Conservation (phyloP, 768 basidiomycete genomes). For the Kwoniella dejecticola region DNA sequence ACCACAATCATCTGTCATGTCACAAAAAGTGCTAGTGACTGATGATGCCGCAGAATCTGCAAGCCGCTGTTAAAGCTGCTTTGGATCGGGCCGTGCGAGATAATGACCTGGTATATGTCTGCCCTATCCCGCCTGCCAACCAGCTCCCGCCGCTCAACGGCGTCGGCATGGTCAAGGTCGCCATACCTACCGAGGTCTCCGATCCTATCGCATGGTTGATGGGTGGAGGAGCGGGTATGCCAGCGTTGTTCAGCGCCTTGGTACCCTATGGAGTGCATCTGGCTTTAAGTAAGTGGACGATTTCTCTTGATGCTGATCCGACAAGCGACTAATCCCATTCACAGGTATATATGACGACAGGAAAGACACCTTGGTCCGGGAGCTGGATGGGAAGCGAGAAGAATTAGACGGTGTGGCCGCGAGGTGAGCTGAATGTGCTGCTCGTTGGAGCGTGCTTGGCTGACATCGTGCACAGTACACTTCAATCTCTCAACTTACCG, state of each 20-base stretch:
- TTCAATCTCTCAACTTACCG: conserved; percentile 76
- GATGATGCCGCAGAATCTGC: conserved; percentile 64
- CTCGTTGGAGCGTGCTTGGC: background rate
- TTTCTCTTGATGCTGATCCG: background rate
- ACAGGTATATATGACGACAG: conserved; percentile 76
- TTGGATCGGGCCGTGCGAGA: conserved; percentile 77
- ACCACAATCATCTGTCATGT: too few species aligned
- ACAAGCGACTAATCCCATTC: background rate
- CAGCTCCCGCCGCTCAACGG: conserved; percentile 68
- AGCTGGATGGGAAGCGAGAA: conserved; percentile 65
- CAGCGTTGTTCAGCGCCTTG: conserved; percentile 71
- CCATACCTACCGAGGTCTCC: conserved; percentile 58
- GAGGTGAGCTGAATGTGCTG: conserved; percentile 59
- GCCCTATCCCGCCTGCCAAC: conserved; percentile 74
- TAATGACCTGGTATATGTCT: conserved; percentile 93
- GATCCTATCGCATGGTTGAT: conserved; percentile 56
- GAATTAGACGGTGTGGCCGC: conserved; percentile 67
- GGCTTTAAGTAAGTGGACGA: conserved; percentile 70
- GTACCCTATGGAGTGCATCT: conserved; percentile 83
- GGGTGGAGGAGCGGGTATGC: conserved; percentile 58
- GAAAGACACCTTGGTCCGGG: conserved; percentile 68
- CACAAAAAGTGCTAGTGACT: too few species aligned
- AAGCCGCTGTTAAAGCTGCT: conserved; percentile 69
- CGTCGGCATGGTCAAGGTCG: conserved; percentile 67
- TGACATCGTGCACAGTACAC: conserved; percentile 59